A percentile compares a stretch with the other conserved stretches of the same genome.
phyloP scores from a whole-genome alignment of 805 yeast species.

The Pichia rugopelliculosa region DNA sequence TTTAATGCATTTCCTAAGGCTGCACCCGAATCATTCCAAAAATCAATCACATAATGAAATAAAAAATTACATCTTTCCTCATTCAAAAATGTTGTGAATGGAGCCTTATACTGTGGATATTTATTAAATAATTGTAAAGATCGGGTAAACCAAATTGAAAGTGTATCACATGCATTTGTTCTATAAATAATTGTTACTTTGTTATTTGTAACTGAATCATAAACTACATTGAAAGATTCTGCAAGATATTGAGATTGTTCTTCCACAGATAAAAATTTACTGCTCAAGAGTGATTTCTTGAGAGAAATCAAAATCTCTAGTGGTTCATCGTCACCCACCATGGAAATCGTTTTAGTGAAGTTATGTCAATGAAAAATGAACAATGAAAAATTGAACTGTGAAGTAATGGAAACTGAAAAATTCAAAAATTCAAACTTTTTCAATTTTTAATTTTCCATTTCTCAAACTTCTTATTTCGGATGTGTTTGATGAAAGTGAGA shows the following conservation, averaged over 20 bases:
- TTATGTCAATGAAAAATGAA: not conserved
- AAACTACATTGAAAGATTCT: slow-evolving; percentile 18
- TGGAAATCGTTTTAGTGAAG: too few relatives aligned
- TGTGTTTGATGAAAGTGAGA: not conserved
- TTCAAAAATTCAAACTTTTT: too few relatives aligned
- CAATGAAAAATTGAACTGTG: too few relatives aligned
- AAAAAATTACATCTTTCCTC: slow-evolving; percentile 26
- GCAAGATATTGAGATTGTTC: not conserved
- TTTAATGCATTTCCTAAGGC: slow-evolving; percentile 63
- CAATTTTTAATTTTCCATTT: not conserved
- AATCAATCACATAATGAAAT: slow-evolving; percentile 53
- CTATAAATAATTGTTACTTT: slow-evolving; percentile 33
- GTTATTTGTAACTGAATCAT: slow-evolving; percentile 25
- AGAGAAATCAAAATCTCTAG: not conserved
- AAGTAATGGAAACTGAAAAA: too few relatives aligned
- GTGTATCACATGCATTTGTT: slow-evolving; percentile 46
- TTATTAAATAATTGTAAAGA: slow-evolving; percentile 32
- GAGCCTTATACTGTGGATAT: not conserved
- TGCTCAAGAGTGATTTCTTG: not conserved
- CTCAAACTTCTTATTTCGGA: not conserved
- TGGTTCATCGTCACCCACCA: not conserved
- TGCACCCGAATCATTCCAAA: slow-evolving; percentile 64
- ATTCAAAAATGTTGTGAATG: slow-evolving; percentile 9
- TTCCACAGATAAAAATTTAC: slow-evolving; percentile 4
- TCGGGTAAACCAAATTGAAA: slow-evolving; percentile 60